These are phyloP conservation scores for Penicillium frequentans DNA, from an alignment of 2,329 filamentous ascomycete species.

Conservation along the genomic window DNA sequence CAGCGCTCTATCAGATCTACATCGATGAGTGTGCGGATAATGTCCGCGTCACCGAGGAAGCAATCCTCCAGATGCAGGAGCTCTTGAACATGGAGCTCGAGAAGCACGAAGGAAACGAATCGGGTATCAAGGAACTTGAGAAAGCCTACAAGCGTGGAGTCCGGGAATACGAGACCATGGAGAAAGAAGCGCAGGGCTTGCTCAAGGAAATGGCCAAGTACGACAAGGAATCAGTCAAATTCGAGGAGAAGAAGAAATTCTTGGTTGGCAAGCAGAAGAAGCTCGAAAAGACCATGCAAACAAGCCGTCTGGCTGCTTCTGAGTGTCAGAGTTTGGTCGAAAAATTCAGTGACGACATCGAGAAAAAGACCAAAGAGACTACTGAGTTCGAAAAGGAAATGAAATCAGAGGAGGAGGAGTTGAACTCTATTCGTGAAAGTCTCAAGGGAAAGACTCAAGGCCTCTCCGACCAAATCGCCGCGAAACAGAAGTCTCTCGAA, in stretches of 20 bases:
- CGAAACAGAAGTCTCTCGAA: conserved; percentile 90
- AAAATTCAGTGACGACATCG: conserved; percentile 75
- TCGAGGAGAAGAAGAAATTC: conserved; percentile 97
- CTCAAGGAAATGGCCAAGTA: conserved; percentile 87
- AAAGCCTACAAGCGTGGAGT: conserved; percentile 78
- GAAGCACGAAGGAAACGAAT: conserved; percentile 86
- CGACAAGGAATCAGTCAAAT: conserved; percentile 95
- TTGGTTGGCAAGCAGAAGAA: conserved; percentile 89
- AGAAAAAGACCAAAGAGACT: conserved; percentile 73
- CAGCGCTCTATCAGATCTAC: conserved; percentile 88
- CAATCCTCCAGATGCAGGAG: conserved; percentile 84
- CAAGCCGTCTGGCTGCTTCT: conserved; percentile 69
- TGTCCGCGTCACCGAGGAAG: conserved; percentile 81
- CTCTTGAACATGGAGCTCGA: conserved; percentile 84
- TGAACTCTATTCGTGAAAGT: conserved; percentile 77
- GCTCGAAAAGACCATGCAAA: conserved; percentile 80
- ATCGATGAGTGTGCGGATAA: conserved; percentile 88
- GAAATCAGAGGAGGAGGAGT: conserved; percentile 75
- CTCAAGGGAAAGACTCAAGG: conserved; percentile 95
- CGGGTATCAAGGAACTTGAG: conserved; percentile 85
- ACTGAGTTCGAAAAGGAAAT: conserved; percentile 73
- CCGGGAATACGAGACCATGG: conserved; percentile 78
- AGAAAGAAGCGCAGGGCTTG: conserved; percentile 76
- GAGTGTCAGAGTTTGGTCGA: conserved; percentile 78
- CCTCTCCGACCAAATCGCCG: conserved; percentile 87